phyloP scores from a whole-genome alignment of 805 yeast genomes.

The Metschnikowia rubicola region DNA sequence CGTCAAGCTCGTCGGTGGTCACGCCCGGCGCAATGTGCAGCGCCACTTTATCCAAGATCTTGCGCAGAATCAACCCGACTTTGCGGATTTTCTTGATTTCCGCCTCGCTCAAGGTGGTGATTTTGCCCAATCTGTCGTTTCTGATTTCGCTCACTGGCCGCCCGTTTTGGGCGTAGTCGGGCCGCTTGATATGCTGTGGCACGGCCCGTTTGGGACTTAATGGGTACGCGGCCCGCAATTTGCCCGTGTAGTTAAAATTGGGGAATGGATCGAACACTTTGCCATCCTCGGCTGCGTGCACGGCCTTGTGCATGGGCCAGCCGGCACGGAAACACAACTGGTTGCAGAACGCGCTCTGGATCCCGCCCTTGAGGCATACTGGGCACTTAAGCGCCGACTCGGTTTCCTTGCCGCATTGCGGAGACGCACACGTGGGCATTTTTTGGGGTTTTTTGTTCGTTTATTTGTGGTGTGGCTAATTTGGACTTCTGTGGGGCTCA shows the following conservation, averaged over 20 bases:
- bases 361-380: slow-evolving; percentile 72
- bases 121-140: slow-evolving; percentile 64
- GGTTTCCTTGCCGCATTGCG: slow-evolving; percentile 83
- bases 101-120: slow-evolving; percentile 59
- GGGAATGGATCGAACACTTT: slow-evolving; percentile 86
- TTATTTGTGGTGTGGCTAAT: too few relatives aligned
- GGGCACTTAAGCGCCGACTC: slow-evolving; percentile 83
- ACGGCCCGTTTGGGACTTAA: slow-evolving; percentile 66
- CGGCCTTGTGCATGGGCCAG: slow-evolving; percentile 70
- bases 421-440: slow-evolving; percentile 56
- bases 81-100: slow-evolving; percentile 72
- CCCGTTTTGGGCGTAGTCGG: slow-evolving; percentile 85
- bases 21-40: slow-evolving; percentile 80
- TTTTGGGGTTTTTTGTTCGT: background rate
- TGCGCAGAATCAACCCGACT: slow-evolving; percentile 77
- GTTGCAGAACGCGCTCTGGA: slow-evolving; percentile 68
- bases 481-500: too few relatives aligned
- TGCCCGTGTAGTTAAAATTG: slow-evolving; percentile 68
- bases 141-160: slow-evolving; percentile 73
- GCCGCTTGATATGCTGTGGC: slow-evolving; percentile 66
- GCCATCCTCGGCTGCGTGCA: slow-evolving; percentile 59
- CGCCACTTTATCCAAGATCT: slow-evolving; percentile 85
- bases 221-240: slow-evolving; percentile 76
- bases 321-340: slow-evolving; percentile 76
- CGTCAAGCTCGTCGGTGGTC: slow-evolving; percentile 90